These are phyloP conservation scores for Kitagawia praeruptora DNA, from an alignment of 129 eudicot species.

Conservation along the genomic window DNA sequence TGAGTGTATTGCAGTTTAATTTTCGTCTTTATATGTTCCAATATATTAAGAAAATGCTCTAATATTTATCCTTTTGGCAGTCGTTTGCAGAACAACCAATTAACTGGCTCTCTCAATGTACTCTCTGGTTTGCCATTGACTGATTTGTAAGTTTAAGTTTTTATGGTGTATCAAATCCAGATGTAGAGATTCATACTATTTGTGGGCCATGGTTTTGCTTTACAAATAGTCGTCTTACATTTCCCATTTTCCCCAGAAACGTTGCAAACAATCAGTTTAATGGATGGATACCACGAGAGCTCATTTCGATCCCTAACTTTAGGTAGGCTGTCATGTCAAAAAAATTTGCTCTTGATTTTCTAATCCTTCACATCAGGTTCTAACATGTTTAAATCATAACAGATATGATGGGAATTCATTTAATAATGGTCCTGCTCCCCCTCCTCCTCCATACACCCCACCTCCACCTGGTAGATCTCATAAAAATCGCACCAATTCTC, in stretches of 20 bases:
- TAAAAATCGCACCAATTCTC: conserved; percentile 34
- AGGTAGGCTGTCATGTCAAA: conserved; percentile 38
- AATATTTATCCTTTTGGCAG: conserved; percentile 36
- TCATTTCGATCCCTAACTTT: conserved; percentile 60
- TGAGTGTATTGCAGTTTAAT: conserved; percentile 28
- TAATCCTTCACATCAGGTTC: background rate
- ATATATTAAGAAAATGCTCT: background rate
- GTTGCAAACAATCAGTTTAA: conserved; percentile 79
- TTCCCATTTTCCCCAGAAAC: conserved; percentile 42
- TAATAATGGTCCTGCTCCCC: conserved; percentile 92
- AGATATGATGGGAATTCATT: conserved; percentile 87
- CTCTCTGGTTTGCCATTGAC: conserved; percentile 65
- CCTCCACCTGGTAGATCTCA: conserved; percentile 81
- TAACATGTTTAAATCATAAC: conserved; percentile 15
- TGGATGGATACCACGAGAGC: conserved; percentile 93
- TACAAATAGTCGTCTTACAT: conserved; percentile 12
- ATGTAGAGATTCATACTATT: background rate
- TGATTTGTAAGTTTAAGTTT: conserved; percentile 57
- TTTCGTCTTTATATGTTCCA: background rate
- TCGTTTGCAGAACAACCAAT: conserved; percentile 76
- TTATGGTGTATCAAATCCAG: background rate
- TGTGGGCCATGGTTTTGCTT: background rate
- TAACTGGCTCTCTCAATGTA: conserved; percentile 64
- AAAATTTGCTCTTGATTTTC: background rate
- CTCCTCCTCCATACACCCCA: conserved; percentile 83